Conservation (phyloP, 2,329 filamentous ascomycete genomes). For the Neoascochyta sp. region DNA sequence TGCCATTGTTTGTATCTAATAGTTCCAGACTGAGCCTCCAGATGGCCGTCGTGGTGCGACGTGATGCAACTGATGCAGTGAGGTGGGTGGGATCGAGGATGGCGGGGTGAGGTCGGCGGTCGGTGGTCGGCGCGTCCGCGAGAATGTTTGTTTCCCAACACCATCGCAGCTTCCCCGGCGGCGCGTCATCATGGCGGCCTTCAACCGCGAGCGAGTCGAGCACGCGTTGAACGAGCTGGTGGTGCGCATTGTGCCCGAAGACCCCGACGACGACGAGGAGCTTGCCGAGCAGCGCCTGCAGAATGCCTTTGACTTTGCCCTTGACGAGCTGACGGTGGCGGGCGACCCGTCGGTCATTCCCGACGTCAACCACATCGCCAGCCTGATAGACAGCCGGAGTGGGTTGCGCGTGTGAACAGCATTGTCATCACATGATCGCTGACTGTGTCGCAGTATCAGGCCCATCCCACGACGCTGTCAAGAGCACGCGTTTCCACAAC, state of each 20-base stretch:
- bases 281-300: conserved; percentile 66
- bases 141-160: conserved; percentile 5
- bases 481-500: conserved; percentile 79
- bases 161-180: conserved; percentile 6
- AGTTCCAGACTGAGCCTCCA: too few species aligned
- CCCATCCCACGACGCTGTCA: conserved; percentile 65
- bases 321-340: conserved; percentile 43
- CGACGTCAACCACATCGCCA: conserved; percentile 86
- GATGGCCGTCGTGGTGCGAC: too few species aligned
- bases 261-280: conserved; percentile 64
- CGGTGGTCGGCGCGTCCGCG: conserved; percentile 1
- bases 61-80: too few species aligned
- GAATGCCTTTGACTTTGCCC: conserved; percentile 53
- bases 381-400: conserved; percentile 81
- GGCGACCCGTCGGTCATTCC: conserved; percentile 56
- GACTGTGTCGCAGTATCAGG: conserved; percentile 56
- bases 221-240: conserved; percentile 77
- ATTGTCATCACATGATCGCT: conserved; percentile 7
- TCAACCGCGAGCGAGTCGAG: conserved; percentile 61
- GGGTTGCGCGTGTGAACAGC: conserved; percentile 1
- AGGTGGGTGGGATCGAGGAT: too few species aligned
- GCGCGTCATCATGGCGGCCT: conserved; percentile 32
- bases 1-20: too few species aligned
- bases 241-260: conserved; percentile 65
- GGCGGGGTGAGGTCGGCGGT: too few species aligned